phyloP scores from a whole-genome alignment of 768 basidiomycete species.

The Naganishia randhawae region DNA sequence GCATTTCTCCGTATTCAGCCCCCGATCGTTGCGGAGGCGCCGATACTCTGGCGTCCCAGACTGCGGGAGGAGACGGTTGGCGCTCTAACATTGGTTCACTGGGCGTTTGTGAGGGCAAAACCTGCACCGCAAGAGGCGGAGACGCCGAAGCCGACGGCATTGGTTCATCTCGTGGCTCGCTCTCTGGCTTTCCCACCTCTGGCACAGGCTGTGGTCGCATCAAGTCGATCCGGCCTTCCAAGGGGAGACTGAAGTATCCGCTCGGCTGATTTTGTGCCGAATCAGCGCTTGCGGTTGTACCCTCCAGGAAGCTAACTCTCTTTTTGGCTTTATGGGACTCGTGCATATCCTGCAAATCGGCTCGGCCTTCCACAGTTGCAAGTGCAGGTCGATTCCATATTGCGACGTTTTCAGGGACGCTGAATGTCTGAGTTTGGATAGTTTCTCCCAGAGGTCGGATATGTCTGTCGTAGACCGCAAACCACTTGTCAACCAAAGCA shows the following conservation, averaged over 20 bases:
- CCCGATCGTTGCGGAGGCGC: slow-evolving; percentile 69
- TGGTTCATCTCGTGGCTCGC: neutral
- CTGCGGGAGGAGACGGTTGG: slow-evolving; percentile 50
- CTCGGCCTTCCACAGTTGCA: slow-evolving; percentile 43
- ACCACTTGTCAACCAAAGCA: slow-evolving; percentile 86
- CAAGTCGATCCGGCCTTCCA: slow-evolving; percentile 83
- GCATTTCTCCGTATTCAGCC: slow-evolving; percentile 53
- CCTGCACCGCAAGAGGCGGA: slow-evolving; percentile 29
- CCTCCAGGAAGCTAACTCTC: slow-evolving; percentile 8
- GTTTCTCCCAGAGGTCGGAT: slow-evolving; percentile 62
- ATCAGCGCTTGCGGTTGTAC: slow-evolving; percentile 30
- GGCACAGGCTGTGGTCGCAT: slow-evolving; percentile 59
- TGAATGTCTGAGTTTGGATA: slow-evolving; percentile 53
- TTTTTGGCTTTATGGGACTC: slow-evolving; percentile 5
- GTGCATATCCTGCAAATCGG: slow-evolving; percentile 61
- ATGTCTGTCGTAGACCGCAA: slow-evolving; percentile 78
- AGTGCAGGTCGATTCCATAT: slow-evolving; percentile 63
- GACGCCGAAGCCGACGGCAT: slow-evolving; percentile 33
- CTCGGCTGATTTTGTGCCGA: slow-evolving; percentile 62
- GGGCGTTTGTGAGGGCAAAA: slow-evolving; percentile 29
- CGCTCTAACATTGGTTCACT: slow-evolving; percentile 41
- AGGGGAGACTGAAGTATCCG: slow-evolving; percentile 70
- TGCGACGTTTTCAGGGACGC: slow-evolving; percentile 65
- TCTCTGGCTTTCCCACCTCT: slow-evolving; percentile 22
- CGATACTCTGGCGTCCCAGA: slow-evolving; percentile 77